Base-by-base conservation (phyloP, 1,139 yeast genomes). In the Debaryomyces udenii region DNA sequence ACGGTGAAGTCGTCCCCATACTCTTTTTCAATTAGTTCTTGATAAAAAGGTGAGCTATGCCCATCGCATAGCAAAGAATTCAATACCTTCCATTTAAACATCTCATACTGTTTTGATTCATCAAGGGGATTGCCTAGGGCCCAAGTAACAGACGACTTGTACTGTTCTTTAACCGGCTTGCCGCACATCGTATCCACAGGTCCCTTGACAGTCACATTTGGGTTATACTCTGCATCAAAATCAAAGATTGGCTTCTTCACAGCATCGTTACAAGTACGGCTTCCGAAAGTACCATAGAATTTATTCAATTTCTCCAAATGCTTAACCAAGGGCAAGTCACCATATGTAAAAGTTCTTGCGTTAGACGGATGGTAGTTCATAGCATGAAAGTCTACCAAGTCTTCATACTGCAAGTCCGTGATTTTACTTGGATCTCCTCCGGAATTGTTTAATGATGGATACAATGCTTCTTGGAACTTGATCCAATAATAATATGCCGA, bases 391-490 rank as follows among this genome's bases (percentile, higher is more conserved):
- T 82, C 81, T 5, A 84, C 68, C 45, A 93, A 72, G 45, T 89
- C 94, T 50, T 83, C 81, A 56, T 91, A 86, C 11, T 76, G 70
- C 47, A 93, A 68, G 43, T 81, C 75, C 0, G 96, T 86, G 45
- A 93, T 94, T 42, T 74, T 71, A 24, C 76, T 63, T 1, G 99
- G 99, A 57, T 93, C 96, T 40, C 99, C 99, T 27, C 98, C 99
- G 3, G 96, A 85, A 63, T 90, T 89, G 55, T 89, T 78, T 50
- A 93, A 69, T 9, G 90, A 76, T 2, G 96, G 93, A 55, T 89
- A 93, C 11, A 91, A 76, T n/a, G 90, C 68, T 60, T 88, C 87
- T 59, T 87, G 90, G 66, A 83, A 93, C 50, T 83, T 80, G 52
- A 85, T 87, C 78, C 90, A 91, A 60, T 78, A 90, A 53, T 84